A percentile compares a stretch with the other conserved stretches of the same genome.
phyloP scores from a whole-genome alignment of 1,284 basidiomycete species.

The Sporisorium sorghi region DNA sequence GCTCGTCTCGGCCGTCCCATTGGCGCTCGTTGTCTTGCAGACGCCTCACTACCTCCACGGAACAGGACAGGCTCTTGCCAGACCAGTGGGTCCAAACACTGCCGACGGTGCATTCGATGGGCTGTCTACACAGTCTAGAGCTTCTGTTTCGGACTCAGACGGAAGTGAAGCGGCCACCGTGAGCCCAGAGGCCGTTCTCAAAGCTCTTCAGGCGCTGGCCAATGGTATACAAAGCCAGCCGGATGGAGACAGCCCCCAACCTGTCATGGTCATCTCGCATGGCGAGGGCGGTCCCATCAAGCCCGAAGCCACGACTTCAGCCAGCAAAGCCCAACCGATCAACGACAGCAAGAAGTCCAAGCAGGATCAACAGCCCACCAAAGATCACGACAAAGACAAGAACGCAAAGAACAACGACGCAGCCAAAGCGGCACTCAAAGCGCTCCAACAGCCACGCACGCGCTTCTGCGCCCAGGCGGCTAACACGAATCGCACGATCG shows the following conservation, averaged over 20 bases:
- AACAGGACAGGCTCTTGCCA: conserved; percentile 16
- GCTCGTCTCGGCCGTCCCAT: conserved; percentile 15
- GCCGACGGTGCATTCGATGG: not conserved
- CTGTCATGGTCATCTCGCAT: conserved; percentile 25
- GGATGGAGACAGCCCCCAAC: not conserved
- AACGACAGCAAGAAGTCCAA: conserved; percentile 8
- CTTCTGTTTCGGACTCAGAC: not conserved
- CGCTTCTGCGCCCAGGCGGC: conserved; percentile 42
- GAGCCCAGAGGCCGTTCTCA: conserved; percentile 19
- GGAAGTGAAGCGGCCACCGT: not conserved
- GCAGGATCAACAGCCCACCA: conserved; percentile 3
- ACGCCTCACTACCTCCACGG: conserved; percentile 4
- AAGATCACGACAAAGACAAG: conserved; percentile 8
- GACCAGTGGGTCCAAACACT: conserved; percentile 7
- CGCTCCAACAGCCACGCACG: conserved; percentile 33
- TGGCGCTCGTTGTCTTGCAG: conserved; percentile 20
- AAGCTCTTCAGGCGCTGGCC: conserved; percentile 26
- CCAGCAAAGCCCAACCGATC: not conserved
- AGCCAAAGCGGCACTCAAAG: conserved; percentile 10
- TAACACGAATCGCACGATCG: conserved; percentile 34
- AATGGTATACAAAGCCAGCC: conserved; percentile 14
- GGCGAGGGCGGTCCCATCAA: conserved; percentile 29
- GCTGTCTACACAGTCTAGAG: not conserved
- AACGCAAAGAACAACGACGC: conserved; percentile 5
- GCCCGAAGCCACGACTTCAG: not conserved